Conservation (phyloP, 2,329 filamentous ascomycete genomes). For the Alternaria triticina region DNA sequence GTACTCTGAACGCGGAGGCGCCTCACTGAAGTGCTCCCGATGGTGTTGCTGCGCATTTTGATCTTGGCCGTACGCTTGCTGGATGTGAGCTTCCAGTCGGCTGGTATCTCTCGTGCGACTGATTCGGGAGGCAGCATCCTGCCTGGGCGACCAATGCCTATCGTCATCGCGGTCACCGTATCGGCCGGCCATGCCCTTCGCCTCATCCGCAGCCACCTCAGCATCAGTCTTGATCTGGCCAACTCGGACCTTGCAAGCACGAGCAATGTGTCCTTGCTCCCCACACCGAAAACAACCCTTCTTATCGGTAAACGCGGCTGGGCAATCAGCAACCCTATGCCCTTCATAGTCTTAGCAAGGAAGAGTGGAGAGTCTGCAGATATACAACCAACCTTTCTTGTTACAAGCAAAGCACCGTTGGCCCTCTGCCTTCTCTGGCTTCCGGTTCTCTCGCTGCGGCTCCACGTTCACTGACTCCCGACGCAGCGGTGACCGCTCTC, state of each 20-base stretch:
- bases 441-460: neutral
- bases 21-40: neutral
- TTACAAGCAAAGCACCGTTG: neutral
- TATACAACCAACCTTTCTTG: neutral
- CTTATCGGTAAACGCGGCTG: neutral
- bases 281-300: neutral
- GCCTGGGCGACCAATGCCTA: neutral
- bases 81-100: neutral
- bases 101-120: neutral
- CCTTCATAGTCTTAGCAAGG: neutral
- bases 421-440: neutral
- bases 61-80: neutral
- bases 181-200: neutral
- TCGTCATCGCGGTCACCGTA: neutral
- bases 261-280: neutral
- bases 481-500: neutral
- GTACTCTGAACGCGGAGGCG: neutral
- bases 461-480: neutral
- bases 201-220: neutral
- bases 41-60: neutral
- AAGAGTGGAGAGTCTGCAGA: no score
- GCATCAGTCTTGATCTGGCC: neutral
- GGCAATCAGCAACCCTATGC: neutral
- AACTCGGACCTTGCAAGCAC: neutral
- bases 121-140: neutral